Conservation (phyloP, 176 grass and related monocot genomes). For the Eleusine indica region DNA sequence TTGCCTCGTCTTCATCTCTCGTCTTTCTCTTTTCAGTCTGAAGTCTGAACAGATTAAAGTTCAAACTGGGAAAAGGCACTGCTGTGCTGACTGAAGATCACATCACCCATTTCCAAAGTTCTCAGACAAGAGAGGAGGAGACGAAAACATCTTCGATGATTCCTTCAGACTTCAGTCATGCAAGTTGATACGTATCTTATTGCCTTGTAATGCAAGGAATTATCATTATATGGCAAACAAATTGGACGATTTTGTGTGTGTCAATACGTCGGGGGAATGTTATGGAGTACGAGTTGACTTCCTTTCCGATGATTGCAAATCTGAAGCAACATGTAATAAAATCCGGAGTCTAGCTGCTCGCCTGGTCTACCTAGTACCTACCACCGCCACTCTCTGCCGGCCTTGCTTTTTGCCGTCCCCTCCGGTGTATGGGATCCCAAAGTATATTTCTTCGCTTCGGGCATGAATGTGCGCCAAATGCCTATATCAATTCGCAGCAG, state of each 20-base stretch:
- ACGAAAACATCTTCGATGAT: background rate
- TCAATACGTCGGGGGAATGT: background rate
- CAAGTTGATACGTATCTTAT: background rate
- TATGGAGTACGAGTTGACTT: background rate
- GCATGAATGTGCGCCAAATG: too few relatives aligned
- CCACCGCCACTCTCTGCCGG: too few relatives aligned
- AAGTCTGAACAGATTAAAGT: background rate
- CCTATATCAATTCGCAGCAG: too few relatives aligned
- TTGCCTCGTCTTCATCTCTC: background rate
- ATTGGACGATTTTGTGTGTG: background rate
- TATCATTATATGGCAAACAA: background rate
- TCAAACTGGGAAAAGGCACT: background rate
- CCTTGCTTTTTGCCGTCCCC: too few relatives aligned
- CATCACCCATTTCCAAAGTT: background rate
- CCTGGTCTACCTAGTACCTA: too few relatives aligned
- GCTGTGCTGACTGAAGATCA: background rate
- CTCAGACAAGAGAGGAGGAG: background rate
- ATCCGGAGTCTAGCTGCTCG: too few relatives aligned
- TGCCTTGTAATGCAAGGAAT: background rate
- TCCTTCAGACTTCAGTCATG: background rate
- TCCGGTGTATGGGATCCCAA: too few relatives aligned
- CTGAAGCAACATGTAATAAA: too few relatives aligned
- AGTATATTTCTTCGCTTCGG: too few relatives aligned
- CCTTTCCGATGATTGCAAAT: too few relatives aligned
- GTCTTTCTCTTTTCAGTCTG: background rate